Conservation (phyloP, 2,329 filamentous ascomycete genomes). For the Penicillium sp. region DNA sequence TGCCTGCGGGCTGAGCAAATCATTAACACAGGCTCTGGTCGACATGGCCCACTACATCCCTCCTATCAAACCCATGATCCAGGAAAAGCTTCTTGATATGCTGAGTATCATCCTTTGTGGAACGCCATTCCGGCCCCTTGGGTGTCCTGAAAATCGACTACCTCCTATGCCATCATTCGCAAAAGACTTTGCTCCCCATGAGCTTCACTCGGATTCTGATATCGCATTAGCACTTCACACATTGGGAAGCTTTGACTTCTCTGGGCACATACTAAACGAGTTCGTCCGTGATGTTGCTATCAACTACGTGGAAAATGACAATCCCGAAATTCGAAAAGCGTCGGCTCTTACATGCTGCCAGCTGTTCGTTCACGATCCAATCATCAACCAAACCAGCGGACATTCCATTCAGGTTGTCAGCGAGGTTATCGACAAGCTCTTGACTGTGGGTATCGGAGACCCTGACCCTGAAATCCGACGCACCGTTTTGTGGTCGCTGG, state of each 20-base stretch:
- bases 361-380: conserved; percentile 92
- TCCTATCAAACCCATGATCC: conserved; percentile 86
- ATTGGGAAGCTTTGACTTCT: conserved; percentile 96
- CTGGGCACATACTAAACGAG: conserved; percentile 86
- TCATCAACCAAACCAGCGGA: conserved; percentile 95
- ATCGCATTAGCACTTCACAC: conserved; percentile 93
- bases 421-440: conserved; percentile 93
- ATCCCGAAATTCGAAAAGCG: conserved; percentile 87
- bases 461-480: conserved; percentile 82
- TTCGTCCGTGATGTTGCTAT: conserved; percentile 98
- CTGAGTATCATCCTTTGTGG: conserved; percentile 90
- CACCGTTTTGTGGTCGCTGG: conserved; percentile 83
- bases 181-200: conserved; percentile 80
- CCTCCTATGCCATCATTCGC: conserved; percentile 77
- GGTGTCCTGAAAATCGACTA: conserved; percentile 83
- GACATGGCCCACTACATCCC: conserved; percentile 99
- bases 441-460: conserved; percentile 93
- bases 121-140: conserved; percentile 85
- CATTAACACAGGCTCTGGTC: conserved; percentile 89
- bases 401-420: conserved; percentile 96
- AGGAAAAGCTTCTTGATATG: conserved; percentile 91
- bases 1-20: conserved; percentile 88
- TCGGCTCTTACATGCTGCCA: conserved; percentile 97
- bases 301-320: conserved; percentile 95
- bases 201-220: conserved; percentile 79